A percentile compares a stretch with the other conserved stretches of the same genome.
phyloP scores from a whole-genome alignment of 1,284 basidiomycete genomes.

The Exobasidium rhododendri region DNA sequence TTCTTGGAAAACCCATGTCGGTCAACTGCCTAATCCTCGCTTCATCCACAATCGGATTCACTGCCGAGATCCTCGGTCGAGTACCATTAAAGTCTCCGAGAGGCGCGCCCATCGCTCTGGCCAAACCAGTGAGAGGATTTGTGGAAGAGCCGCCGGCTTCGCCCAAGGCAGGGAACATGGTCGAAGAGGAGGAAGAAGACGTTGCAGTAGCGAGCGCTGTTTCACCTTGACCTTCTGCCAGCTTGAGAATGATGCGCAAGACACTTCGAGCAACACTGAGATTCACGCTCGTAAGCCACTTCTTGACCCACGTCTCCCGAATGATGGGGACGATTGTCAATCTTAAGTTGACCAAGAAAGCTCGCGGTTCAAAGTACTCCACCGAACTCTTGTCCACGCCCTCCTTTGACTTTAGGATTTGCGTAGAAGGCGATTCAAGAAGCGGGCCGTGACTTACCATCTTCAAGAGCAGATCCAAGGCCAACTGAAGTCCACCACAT shows the following conservation, averaged over 20 bases:
- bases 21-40: slow-evolving; percentile 72
- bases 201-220: not conserved
- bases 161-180: not conserved
- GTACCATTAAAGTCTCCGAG: not conserved
- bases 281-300: slow-evolving; percentile 76
- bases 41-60: slow-evolving; percentile 33
- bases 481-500: slow-evolving; percentile 32
- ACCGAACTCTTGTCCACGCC: slow-evolving; percentile 55
- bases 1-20: slow-evolving; percentile 94
- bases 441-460: slow-evolving; percentile 75
- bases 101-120: slow-evolving; percentile 1
- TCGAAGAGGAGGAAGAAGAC: not conserved
- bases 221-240: slow-evolving; percentile 70
- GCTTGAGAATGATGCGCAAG: slow-evolving; percentile 73
- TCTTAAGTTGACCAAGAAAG: slow-evolving; percentile 79
- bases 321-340: slow-evolving; percentile 69
- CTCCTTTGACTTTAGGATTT: slow-evolving; percentile 58
- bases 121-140: slow-evolving; percentile 2
- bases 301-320: slow-evolving; percentile 72
- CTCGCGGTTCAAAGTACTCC: slow-evolving; percentile 72
- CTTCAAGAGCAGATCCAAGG: slow-evolving; percentile 71
- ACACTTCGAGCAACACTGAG: slow-evolving; percentile 62
- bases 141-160: not conserved
- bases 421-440: slow-evolving; percentile 80
- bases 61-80: slow-evolving; percentile 3